Conservation (phyloP, 805 yeast genomes). For the Yarrowia keelungensis region DNA sequence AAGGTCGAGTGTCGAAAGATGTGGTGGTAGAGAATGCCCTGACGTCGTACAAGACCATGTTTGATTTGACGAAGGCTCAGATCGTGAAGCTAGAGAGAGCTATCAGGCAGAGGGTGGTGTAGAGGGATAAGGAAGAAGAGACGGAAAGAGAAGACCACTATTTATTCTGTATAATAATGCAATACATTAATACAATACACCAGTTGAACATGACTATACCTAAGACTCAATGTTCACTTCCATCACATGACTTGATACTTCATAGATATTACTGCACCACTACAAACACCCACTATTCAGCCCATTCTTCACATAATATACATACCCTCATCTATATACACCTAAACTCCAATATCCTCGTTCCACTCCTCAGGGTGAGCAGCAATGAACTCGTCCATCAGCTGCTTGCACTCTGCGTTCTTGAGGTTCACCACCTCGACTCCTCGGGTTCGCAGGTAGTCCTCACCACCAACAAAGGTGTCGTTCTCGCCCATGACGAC, state of each 20-base stretch:
- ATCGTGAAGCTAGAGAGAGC: conserved; percentile 22
- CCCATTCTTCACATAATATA: no score
- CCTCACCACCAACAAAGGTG: conserved; percentile 85
- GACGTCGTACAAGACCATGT: conserved; percentile 13
- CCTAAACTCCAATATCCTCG: conserved; percentile 51
- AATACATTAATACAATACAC: neutral
- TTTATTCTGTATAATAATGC: neutral
- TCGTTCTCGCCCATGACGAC: conserved; percentile 89
- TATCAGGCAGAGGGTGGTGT: neutral
- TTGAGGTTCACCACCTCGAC: conserved; percentile 55
- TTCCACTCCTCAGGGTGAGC: conserved; percentile 57
- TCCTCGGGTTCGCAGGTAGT: conserved; percentile 68
- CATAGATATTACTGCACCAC: no score
- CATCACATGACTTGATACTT: no score
- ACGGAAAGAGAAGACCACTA: neutral
- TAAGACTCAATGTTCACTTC: no score
- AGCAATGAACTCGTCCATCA: conserved; percentile 79
- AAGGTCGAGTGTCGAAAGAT: conserved; percentile 62
- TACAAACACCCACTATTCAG: no score
- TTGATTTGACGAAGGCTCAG: conserved; percentile 6
- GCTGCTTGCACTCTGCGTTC: conserved; percentile 53
- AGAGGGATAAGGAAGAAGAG: no score
- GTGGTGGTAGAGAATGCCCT: conserved; percentile 54
- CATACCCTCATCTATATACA: conserved; percentile 5
- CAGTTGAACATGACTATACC: no score